Conservation (phyloP, 768 basidiomycete genomes). For the Auricularia sp. region DNA sequence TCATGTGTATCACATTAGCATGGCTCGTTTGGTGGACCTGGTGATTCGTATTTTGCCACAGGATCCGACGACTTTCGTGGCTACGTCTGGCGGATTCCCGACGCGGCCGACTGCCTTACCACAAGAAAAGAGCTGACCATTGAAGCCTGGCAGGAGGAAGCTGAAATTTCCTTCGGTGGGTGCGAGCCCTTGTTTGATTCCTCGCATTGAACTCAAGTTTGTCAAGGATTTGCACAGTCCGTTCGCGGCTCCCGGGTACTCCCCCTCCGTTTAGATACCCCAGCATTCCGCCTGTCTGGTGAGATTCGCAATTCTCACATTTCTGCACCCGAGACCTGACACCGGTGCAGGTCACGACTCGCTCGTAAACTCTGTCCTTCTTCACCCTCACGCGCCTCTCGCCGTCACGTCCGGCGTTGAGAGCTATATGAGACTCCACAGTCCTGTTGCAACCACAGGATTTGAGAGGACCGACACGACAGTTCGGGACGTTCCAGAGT, state of each 20-base stretch:
- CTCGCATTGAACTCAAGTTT: too few species aligned
- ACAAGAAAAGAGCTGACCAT: slow-evolving; percentile 35
- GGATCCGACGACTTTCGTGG: slow-evolving; percentile 78
- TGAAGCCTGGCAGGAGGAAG: slow-evolving; percentile 33
- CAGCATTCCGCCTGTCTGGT: slow-evolving; percentile 54
- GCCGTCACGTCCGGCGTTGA: slow-evolving; percentile 69
- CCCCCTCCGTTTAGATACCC: slow-evolving; percentile 56
- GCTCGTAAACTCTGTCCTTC: slow-evolving; percentile 63
- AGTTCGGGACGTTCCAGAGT: slow-evolving; percentile 36
- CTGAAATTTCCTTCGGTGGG: slow-evolving; percentile 6
- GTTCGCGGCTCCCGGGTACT: slow-evolving; percentile 28
- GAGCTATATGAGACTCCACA: slow-evolving; percentile 56
- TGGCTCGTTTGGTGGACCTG: slow-evolving; percentile 62
- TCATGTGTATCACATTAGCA: slow-evolving; percentile 34
- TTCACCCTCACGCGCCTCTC: slow-evolving; percentile 62
- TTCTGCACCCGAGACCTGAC: neutral
- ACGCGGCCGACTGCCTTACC: slow-evolving; percentile 32
- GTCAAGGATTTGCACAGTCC: slow-evolving; percentile 38
- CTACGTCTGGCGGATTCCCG: slow-evolving; percentile 71
- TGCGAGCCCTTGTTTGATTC: too few species aligned
- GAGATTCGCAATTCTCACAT: slow-evolving; percentile 2
- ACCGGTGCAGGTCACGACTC: slow-evolving; percentile 51
- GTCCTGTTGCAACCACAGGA: slow-evolving; percentile 44
- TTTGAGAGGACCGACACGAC: slow-evolving; percentile 36
- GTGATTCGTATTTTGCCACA: slow-evolving; percentile 55